Conservation (phyloP, 305 asterid species). For the Plantago coronopus region DNA sequence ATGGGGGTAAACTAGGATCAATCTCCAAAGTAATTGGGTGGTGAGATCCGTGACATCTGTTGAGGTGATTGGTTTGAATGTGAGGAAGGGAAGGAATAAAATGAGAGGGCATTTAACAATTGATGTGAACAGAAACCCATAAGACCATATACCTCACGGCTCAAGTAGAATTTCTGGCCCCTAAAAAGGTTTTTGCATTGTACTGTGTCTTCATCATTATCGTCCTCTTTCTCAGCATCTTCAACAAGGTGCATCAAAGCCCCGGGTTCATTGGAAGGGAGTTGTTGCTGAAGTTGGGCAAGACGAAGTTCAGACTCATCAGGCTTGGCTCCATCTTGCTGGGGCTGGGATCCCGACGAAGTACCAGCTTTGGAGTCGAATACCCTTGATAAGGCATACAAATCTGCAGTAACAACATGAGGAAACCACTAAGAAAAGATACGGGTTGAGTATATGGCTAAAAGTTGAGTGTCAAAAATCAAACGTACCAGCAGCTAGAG, state of each 20-base stretch:
- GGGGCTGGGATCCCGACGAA: slow-evolving; percentile 37
- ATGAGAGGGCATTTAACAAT: too few relatives aligned
- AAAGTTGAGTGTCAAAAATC: neutral
- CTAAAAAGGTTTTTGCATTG: slow-evolving; percentile 71
- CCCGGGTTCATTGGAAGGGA: slow-evolving; percentile 83
- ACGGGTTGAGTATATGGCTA: neutral
- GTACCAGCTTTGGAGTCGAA: slow-evolving; percentile 51
- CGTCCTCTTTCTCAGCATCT: slow-evolving; percentile 50
- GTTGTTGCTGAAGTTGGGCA: slow-evolving; percentile 85
- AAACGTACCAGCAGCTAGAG: slow-evolving; percentile 76
- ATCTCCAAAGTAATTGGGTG: too few relatives aligned
- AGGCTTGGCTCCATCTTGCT: slow-evolving; percentile 30
- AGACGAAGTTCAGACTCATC: slow-evolving; percentile 74
- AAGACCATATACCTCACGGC: slow-evolving; percentile 69
- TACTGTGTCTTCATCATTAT: slow-evolving; percentile 66
- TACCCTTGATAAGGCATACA: slow-evolving; percentile 86
- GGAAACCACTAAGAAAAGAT: slow-evolving; percentile 1
- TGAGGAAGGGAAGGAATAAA: neutral
- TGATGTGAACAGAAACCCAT: neutral
- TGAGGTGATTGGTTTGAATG: neutral
- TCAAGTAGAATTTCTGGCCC: slow-evolving; percentile 69
- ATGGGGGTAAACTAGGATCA: neutral
- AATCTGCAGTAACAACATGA: slow-evolving; percentile 53
- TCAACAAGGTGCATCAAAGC: slow-evolving; percentile 74
- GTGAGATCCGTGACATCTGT: too few relatives aligned